Base-by-base conservation (phyloP, 2,329 filamentous ascomycete genomes). In the Pseudopithomyces chartarum region DNA sequence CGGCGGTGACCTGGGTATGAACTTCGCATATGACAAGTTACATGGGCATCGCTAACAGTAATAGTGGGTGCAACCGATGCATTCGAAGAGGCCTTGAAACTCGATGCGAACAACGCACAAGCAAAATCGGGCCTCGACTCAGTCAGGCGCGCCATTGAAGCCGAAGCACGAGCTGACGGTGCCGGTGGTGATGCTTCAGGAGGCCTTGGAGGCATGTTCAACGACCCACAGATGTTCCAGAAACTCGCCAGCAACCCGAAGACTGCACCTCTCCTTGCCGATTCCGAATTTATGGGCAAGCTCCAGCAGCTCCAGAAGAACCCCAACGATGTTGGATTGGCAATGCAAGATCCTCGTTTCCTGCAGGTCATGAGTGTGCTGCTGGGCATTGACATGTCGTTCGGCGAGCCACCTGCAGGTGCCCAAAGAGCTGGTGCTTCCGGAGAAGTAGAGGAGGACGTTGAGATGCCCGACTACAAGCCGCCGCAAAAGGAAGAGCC, bases 161-260 rank as follows among this genome's bases (percentile, higher is more conserved):
- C 86, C 22, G 91, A 95, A 75, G 87, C 86, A 20, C 79, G 79
- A 67, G 85, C 78, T n/a, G 86, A 87, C 65, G 84, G 84, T 55
- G 74, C 85, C 17, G 80, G 80, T 55, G 85, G 82, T 52, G 89
- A 93, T 69, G 88, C 90, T 7, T 83, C 81, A 36, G 90, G 85
- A 52, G 92, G 92, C 44, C 82, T 99, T n/a, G 91, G 90, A 65
- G 86, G 87, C 74, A 93, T 99, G 85, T 98, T 99, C 84, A 94
- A 87, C 75, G 96, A 99, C 76, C 95, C 95, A 17, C 87, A 92
- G 71, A 81, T 99, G 65, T 83, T 96, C 61, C 85, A 91, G 76
- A 99, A 99, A 82, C 88, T 99, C 56, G 92, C 93, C 61, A 85
- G 80, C 68, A 98, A 98, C 82, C 95, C 96, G 61, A 98, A 98